Base-by-base conservation (phyloP, 345 rosid species). In the Turnera subulata region DNA sequence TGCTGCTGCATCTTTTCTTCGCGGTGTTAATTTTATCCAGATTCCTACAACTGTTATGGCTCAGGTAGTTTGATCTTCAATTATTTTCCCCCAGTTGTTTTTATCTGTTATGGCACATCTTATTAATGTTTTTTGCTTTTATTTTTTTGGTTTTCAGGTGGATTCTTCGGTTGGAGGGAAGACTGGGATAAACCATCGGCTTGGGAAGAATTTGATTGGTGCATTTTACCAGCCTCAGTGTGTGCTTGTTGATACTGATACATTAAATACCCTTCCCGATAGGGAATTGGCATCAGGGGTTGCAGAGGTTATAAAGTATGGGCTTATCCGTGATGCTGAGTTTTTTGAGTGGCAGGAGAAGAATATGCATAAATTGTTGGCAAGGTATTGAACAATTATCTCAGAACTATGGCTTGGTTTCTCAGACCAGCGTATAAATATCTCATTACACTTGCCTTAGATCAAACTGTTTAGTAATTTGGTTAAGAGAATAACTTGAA, bases 161-260 rank as follows among this genome's bases (percentile, higher is more conserved):
- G 99, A 94, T 75, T 94, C 99, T 62, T 94, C 99, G 26, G 96
- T 94, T 50, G 99, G 99, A 59, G 99, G 99, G 29, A 90, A 94
- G 82, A 90, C 97, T 24, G 99, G 97, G 70, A 80, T 90, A 40
- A 94, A 94, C 63, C 99, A 94, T 59, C 72, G 50, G 26, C 97
- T 90, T 51, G 99, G 99, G 61, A 94, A 94, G 84, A 94, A 94
- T 65, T 20, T 94, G 86, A 94, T 90, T 6, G 99, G 99, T 55
- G 96, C 99, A 23, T 94, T 94, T 73, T 88, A 94, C 83, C 99
- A 94, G 71, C 99, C 99, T 59, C 96, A 90, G 63, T 84, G 96
- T 69, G 99, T 94, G 46, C 80, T 90, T 15, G 37, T 94, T 52
- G 96, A 94, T 73, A 94, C 97, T 0, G 86, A 87, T 72, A 94